Conservation (phyloP, 75 land plant genomes). For the Cupressus sempervirens region DNA sequence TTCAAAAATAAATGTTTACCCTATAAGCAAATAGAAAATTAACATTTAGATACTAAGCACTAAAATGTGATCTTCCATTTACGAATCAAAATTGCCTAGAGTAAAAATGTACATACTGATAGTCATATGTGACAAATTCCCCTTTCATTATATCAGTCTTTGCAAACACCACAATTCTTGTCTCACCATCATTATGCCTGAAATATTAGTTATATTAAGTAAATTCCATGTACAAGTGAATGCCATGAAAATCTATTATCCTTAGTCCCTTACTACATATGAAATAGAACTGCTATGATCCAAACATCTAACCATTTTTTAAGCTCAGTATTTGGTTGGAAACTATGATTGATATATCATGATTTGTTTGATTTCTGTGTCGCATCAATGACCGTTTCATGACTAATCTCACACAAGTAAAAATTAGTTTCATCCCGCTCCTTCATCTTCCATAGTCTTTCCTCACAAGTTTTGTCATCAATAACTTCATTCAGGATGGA, state of each 20-base stretch:
- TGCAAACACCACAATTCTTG: conserved; percentile 90
- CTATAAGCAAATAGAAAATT: conserved; percentile 1
- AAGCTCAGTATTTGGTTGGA: conserved; percentile 86
- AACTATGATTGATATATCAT: conserved; percentile 90
- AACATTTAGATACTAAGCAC: not conserved
- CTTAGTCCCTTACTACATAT: not conserved
- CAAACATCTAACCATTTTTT: conserved; percentile 70
- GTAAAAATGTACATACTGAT: conserved; percentile 56
- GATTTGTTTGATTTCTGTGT: conserved; percentile 89
- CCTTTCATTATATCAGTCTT: conserved; percentile 62
- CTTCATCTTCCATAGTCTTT: conserved; percentile 96
- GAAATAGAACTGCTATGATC: not conserved
- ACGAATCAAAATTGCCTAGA: not conserved
- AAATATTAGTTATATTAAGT: conserved; percentile 6
- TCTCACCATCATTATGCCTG: conserved; percentile 88
- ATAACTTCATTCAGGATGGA: conserved; percentile 53
- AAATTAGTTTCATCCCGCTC: conserved; percentile 84
- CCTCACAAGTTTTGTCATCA: conserved; percentile 95
- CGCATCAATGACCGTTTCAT: conserved; percentile 95
- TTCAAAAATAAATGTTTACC: not conserved
- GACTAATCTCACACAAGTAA: conserved; percentile 82
- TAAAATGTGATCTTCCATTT: conserved; percentile 4
- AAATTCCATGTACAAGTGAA: not conserved
- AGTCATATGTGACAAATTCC: conserved; percentile 82
- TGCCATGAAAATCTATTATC: not conserved